Percentiles rank a stretch among this genome's conserved stretches.
phyloP scores from a whole-genome alignment of 1,139 yeast genomes.

The Geotrichum aggregatum region DNA sequence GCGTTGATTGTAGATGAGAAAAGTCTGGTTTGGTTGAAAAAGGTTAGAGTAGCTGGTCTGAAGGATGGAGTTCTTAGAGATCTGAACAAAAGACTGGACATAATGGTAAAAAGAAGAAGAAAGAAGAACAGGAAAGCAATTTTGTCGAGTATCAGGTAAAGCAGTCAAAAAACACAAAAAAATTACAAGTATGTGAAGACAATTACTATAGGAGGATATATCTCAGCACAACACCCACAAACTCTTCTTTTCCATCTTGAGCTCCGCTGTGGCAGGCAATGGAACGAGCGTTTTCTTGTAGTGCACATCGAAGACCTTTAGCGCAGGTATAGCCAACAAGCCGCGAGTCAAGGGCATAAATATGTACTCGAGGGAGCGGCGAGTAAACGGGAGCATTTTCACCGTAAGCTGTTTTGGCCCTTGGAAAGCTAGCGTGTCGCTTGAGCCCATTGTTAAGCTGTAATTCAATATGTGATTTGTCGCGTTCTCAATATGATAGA shows the following conservation, averaged over 20 bases:
- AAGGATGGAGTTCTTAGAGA: conserved; percentile 4
- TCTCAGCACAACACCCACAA: conserved; percentile 18
- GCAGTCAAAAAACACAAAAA: no score
- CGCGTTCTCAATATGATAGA: conserved; percentile 66
- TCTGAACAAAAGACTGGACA: conserved; percentile 3
- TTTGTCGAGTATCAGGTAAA: no score
- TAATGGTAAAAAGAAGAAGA: conserved; percentile 4
- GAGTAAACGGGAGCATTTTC: conserved; percentile 60
- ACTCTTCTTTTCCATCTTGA: conserved; percentile 31
- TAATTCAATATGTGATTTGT: conserved; percentile 65
- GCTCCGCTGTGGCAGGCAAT: conserved; percentile 43
- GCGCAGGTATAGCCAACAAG: conserved; percentile 49
- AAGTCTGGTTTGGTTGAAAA: conserved; percentile 9
- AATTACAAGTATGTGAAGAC: background rate
- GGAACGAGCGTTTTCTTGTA: conserved; percentile 63
- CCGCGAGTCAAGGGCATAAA: conserved; percentile 31
- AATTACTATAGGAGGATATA: background rate
- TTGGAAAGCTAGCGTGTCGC: conserved; percentile 41
- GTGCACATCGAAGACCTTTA: conserved; percentile 60
- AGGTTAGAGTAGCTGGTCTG: background rate
- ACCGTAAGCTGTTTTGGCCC: conserved; percentile 40
- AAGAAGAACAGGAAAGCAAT: background rate
- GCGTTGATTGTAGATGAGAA: conserved; percentile 21
- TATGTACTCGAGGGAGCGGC: conserved; percentile 46
- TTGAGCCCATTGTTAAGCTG: conserved; percentile 46